Base-by-base conservation (phyloP, 2,329 filamentous ascomycete genomes). In the Penicillium sp. region DNA sequence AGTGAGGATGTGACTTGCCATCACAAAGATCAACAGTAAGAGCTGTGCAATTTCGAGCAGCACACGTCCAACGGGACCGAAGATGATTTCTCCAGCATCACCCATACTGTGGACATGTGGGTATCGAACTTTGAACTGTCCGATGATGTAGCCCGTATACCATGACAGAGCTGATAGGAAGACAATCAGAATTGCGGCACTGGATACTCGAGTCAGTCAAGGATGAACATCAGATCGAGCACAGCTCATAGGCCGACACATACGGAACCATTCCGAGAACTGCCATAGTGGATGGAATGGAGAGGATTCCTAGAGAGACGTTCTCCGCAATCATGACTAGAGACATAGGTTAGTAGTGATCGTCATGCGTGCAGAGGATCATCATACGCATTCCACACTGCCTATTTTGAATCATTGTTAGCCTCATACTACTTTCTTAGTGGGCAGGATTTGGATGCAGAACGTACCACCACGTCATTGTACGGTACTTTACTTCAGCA, bases 1-100 rank as follows among this genome's bases (percentile, higher is more conserved):
- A 0, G 85, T 87, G 53, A 89, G 74, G 53, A 87, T 79, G 71
- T 90, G 88, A 10, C 85, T 87, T 41, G 81, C 85, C 68, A 86
- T 83, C 57, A 88, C 80, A 72, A 89, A 87, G 57, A 86, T 74
- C 42, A 89, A 75, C 67, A 88, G 82, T 8, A 88, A 70, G 4
- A 80, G 71, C 59, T 87, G 85, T 60, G 82, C 84, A 57, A 76
- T 71, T 34, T 83, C 84, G 38, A 87, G 76, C 31, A 89, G 56
- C 65, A 87, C 83, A 58, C 83, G 81, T 1, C 83, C 85, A 24
- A 82, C 72, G 7, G 72, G 74, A 18, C 87, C 87, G 57, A 80
- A 75, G 48, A 89, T 77, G 50, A 88, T 72, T 34, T 79, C 73
- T 1, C 85, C 86, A 14, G 83, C 86, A 62, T 89, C 87, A 32